phyloP scores from a whole-genome alignment of 2,329 filamentous ascomycete genomes.

The Trichoderma koningii region DNA sequence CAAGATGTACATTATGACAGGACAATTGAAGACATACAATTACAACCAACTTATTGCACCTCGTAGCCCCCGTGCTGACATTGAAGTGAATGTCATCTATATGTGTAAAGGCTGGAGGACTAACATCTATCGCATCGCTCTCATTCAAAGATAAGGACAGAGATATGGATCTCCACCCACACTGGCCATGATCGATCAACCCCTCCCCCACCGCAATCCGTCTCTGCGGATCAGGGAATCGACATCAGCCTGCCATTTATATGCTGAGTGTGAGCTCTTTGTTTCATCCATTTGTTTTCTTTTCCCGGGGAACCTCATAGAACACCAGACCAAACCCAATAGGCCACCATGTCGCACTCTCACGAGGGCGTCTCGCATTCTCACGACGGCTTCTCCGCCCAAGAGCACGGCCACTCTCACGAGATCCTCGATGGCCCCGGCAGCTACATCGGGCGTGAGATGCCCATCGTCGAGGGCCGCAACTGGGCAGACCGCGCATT shows the following conservation, averaged over 20 bases:
- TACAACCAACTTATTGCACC: neutral
- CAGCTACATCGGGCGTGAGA: conserved; percentile 84
- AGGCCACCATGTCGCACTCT: conserved; percentile 35
- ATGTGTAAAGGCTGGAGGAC: neutral
- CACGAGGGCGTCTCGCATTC: conserved; percentile 62
- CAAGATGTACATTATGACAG: conserved; percentile 38
- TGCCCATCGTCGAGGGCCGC: conserved; percentile 87
- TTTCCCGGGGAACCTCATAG: neutral
- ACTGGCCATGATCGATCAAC: neutral
- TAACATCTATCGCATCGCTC: neutral
- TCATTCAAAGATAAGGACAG: neutral
- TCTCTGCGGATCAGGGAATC: neutral
- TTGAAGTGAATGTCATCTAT: neutral
- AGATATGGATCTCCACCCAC: conserved; percentile 14
- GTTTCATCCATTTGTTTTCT: neutral
- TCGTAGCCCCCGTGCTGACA: neutral
- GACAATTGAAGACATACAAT: conserved; percentile 19
- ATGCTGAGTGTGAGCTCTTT: neutral
- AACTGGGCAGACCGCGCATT: conserved; percentile 89
- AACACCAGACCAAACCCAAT: no score
- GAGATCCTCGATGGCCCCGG: conserved; percentile 94
- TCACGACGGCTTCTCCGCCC: conserved; percentile 59
- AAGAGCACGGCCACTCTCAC: conserved; percentile 90
- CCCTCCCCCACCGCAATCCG: conserved; percentile 26
- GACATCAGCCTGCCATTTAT: neutral